Evolutionary conservation across 805 yeast species (phyloP).

Genomic region (Kodamaea jinghongensis): DNA sequence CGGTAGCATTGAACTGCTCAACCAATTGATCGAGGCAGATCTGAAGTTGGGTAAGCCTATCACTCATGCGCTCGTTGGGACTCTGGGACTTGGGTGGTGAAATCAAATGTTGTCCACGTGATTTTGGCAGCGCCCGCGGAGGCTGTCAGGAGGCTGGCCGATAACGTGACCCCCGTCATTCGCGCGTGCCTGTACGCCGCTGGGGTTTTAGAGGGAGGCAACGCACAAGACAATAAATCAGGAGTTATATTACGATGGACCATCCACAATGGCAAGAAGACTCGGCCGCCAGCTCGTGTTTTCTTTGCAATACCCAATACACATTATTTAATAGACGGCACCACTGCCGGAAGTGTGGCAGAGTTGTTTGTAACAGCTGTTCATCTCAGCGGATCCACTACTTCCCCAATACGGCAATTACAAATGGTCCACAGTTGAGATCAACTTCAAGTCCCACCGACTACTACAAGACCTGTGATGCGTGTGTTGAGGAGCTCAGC

Average conservation of each 20-base stretch:
- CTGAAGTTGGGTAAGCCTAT: constrained; percentile 86
- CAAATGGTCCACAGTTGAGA: constrained; percentile 15
- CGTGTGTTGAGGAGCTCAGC: constrained; percentile 56
- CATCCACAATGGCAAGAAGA: constrained; percentile 72
- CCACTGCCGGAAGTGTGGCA: constrained; percentile 82
- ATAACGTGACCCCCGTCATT: no score
- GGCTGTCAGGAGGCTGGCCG: no score
- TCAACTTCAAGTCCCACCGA: constrained; percentile 13
- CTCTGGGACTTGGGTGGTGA: no score
- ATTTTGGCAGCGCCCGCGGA: no score
- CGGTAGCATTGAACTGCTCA: constrained; percentile 76
- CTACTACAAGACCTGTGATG: constrained; percentile 68
- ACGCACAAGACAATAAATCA: no score
- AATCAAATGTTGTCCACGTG: no score
- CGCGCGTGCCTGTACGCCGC: no score
- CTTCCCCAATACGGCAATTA: constrained; percentile 18
- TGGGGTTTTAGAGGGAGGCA: no score
- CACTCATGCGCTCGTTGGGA: constrained; percentile 74
- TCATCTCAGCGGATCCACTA: constrained; percentile 47
- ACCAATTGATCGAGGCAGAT: constrained; percentile 79
- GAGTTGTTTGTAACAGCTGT: constrained; percentile 71
- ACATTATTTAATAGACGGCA: constrained; percentile 69
- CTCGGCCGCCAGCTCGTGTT: constrained; percentile 49
- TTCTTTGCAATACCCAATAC: constrained; percentile 51
- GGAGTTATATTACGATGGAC: no score